Percentiles rank a stretch among this genome's conserved stretches.
Evolutionary conservation across 139 green algal species (phyloP).

Genomic region (Tetradesmus obliquus): DNA sequence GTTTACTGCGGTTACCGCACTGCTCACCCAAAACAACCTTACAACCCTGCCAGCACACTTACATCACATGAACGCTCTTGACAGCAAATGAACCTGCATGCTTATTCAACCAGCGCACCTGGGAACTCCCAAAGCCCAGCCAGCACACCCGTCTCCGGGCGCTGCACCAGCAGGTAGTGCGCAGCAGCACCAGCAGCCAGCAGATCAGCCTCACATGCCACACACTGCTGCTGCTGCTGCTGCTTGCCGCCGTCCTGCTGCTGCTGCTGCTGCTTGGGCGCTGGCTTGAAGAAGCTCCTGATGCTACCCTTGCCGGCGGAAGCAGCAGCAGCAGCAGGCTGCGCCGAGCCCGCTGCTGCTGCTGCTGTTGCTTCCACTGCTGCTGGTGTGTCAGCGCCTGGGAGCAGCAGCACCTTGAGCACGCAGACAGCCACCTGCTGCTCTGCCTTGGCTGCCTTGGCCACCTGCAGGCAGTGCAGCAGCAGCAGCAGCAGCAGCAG

Average conservation of each 20-base stretch:
- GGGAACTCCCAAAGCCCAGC: slow-evolving; percentile 85
- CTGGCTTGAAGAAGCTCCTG: slow-evolving; percentile 1
- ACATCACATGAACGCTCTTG: too few species aligned
- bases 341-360: slow-evolving; percentile 15
- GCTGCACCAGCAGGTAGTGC: slow-evolving; percentile 71
- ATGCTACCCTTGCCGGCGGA: slow-evolving; percentile 7
- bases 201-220: not conserved
- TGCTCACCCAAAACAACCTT: not conserved
- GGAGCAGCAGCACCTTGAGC: slow-evolving; percentile 51
- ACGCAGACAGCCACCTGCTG: slow-evolving; percentile 70
- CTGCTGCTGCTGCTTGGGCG: slow-evolving; percentile 11
- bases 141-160: slow-evolving; percentile 70
- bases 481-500: not conserved
- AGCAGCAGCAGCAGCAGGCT: slow-evolving; percentile 14
- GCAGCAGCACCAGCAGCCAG: slow-evolving; percentile 5
- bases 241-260: not conserved
- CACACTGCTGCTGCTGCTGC: slow-evolving; percentile 19
- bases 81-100: too few species aligned
- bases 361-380: slow-evolving; percentile 20
- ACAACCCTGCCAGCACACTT: too few species aligned
- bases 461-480: slow-evolving; percentile 30
- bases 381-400: slow-evolving; percentile 6
- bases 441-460: slow-evolving; percentile 67
- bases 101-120: not conserved
- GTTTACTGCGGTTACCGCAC: not conserved